These are phyloP conservation scores for Vigna angularis DNA, from an alignment of 306 rosid genomes.

Conservation along the genomic window DNA sequence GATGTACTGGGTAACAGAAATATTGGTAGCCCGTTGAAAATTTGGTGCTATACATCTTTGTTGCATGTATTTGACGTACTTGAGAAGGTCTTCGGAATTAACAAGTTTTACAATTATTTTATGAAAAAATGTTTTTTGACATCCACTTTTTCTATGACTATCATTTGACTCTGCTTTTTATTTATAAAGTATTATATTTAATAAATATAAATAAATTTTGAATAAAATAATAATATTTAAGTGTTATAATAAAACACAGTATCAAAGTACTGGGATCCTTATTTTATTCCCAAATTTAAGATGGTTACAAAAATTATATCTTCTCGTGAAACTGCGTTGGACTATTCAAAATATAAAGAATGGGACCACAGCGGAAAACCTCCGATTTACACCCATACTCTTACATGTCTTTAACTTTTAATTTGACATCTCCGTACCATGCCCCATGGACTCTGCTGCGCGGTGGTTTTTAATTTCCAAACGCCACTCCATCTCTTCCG, in stretches of 20 bases:
- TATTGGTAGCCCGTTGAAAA: no score
- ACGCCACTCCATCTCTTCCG: no score
- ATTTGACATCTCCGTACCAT: constrained; percentile 33
- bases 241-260: no score
- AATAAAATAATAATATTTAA: no score
- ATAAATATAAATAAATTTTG: no score
- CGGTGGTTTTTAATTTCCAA: no score
- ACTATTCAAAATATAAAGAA: constrained; percentile 11
- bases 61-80: constrained; percentile 27
- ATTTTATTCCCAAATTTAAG: constrained; percentile 9
- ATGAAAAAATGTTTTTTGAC: no score
- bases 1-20: not conserved
- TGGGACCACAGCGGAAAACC: constrained; percentile 27
- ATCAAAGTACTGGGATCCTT: no score
- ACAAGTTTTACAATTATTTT: not conserved
- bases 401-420: constrained; percentile 14
- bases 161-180: no score
- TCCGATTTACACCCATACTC: not conserved
- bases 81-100: constrained; percentile 11
- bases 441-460: constrained; percentile 13
- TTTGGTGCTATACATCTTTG: constrained; percentile 27
- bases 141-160: no score
- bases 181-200: no score
- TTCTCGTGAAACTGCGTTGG: not conserved
- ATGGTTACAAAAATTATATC: not conserved